Evolutionary conservation across 441 rosid species (phyloP), one percentile per base, ranked within the genome.

Genomic region (Croton laevigatus): DNA sequence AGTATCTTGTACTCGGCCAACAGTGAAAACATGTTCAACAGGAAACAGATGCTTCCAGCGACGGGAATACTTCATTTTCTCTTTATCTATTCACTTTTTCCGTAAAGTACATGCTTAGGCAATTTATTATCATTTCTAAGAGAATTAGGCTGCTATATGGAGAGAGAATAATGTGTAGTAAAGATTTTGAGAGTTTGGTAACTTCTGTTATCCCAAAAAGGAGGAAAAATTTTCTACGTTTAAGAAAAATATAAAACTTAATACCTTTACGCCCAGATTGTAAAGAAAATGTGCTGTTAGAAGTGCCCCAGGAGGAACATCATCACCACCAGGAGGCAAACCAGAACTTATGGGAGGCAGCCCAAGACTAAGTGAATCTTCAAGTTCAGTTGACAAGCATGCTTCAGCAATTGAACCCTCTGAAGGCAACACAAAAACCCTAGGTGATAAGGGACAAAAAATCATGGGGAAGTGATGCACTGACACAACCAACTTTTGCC

Each of bases 391-490:
- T 71, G 97, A 92, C 74, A 91, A 76, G 78, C 71, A 86, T 37
- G 97, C 98, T 85, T 90, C 96, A 37, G 94, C 90, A 55, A 94
- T 78, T 61, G 97, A 91, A 73, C 98, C 97, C 84, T 90, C 94
- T 51, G 98, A 94, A 65, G 98, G 98, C 73, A 94, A 84, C 81
- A 90, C 94, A 81, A 94, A 94, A 46, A 87, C 88, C 80, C 89
- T 84, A 64, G 97, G 94, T 38, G 97, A 90, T 71, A 94, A 79
- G 59, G 98, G 96, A 72, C 96, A 90, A 67, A 91, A 77, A 77
- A 94, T 81, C 90, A 90, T 71, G 64, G 98, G 96, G 78, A 90
- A 90, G 84, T 94, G 97, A 77, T 82, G 86, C 76, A 94, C 97
- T 16, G 87, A 88, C 72, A 91, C 85, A 16, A 79, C 82, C 89